Conservation (phyloP, 306 rosid species). For the Argentina anserina region DNA sequence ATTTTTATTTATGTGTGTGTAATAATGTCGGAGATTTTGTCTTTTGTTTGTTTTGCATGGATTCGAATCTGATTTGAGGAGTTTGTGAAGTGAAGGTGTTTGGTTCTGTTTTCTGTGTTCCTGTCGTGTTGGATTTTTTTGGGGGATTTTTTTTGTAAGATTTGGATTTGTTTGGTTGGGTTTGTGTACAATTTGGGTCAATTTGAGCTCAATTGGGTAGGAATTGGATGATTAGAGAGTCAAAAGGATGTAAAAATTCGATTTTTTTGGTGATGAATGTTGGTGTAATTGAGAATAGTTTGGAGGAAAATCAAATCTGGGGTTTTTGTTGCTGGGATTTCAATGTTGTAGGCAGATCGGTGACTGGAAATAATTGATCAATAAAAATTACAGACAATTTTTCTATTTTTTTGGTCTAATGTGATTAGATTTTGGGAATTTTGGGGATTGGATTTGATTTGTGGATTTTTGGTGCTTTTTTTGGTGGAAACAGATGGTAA, state of each 20-base stretch:
- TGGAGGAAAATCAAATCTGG: slow-evolving; percentile 20
- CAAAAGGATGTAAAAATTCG: not conserved
- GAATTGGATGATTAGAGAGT: not conserved
- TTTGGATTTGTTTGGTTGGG: slow-evolving; percentile 5
- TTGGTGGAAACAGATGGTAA: slow-evolving; percentile 75
- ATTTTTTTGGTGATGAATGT: not conserved
- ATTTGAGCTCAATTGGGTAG: not conserved
- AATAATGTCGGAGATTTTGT: not conserved
- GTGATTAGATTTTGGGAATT: not conserved
- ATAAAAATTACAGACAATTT: not conserved
- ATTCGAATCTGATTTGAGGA: slow-evolving; percentile 2
- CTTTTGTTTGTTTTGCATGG: not conserved
- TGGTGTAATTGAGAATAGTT: slow-evolving; percentile 8
- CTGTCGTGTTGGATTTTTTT: not conserved
- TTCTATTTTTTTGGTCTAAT: not conserved
- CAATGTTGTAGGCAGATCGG: slow-evolving; percentile 43
- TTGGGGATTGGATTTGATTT: slow-evolving; percentile 9
- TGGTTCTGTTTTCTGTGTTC: not conserved
- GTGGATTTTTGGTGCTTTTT: slow-evolving; percentile 1
- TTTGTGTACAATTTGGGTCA: not conserved
- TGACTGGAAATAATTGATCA: slow-evolving; percentile 22
- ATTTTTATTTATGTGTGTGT: not conserved
- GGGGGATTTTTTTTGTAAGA: not conserved
- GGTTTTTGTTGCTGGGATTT: slow-evolving; percentile 12
- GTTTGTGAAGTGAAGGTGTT: not conserved